phyloP scores from a whole-genome alignment of 352 stramenopile species.

The Phytophthora crassamura region DNA sequence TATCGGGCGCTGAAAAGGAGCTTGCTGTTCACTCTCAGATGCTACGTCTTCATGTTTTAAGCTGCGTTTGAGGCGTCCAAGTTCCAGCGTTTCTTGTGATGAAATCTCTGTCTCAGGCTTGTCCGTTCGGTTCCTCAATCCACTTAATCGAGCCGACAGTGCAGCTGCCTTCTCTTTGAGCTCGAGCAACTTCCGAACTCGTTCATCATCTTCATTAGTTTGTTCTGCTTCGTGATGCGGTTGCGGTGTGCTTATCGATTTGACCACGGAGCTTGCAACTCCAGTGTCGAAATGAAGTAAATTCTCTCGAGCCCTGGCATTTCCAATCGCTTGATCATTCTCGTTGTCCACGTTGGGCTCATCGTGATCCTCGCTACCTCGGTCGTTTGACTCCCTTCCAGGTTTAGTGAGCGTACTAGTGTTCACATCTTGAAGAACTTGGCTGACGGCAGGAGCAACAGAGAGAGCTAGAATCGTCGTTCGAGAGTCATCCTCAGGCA shows the following conservation, averaged over 20 bases:
- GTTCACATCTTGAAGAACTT: background rate
- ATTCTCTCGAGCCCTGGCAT: background rate
- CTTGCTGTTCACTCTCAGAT: background rate
- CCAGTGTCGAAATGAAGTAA: background rate
- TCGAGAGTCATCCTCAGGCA: background rate
- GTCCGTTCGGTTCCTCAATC: constrained; percentile 16
- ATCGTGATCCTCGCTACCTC: constrained; percentile 9
- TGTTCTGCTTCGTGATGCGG: background rate
- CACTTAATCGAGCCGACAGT: constrained; percentile 30
- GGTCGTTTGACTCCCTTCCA: background rate
- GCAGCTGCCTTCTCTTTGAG: constrained; percentile 31
- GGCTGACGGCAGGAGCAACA: background rate
- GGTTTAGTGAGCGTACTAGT: background rate
- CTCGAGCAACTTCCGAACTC: constrained; percentile 37
- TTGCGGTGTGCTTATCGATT: background rate
- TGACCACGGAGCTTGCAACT: background rate
- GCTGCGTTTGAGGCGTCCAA: background rate
- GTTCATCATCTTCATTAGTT: constrained; percentile 3
- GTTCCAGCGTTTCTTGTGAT: background rate
- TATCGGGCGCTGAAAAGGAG: background rate
- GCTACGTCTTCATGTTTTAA: background rate
- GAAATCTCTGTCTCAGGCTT: background rate
- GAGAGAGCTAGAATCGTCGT: background rate
- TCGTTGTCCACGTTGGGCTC: constrained; percentile 14
- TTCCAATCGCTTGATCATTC: constrained; percentile 31